Conservation (phyloP, 2,329 filamentous ascomycete genomes). For the Peltaster fructicola region DNA sequence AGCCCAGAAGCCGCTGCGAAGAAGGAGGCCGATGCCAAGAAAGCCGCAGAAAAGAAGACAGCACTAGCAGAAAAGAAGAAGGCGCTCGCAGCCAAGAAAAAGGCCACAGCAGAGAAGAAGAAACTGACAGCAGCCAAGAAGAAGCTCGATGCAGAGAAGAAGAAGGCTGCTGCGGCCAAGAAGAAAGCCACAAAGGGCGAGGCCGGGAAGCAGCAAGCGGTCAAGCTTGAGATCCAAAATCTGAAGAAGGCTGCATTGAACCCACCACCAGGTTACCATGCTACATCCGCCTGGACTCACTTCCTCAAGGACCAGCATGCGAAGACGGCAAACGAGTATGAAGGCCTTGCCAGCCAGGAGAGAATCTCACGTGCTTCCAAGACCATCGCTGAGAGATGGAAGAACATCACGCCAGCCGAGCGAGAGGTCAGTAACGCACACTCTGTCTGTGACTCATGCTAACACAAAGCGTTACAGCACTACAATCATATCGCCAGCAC, state of each 20-base stretch:
- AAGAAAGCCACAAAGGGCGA: constrained; percentile 5
- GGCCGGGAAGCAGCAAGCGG: constrained; percentile 4
- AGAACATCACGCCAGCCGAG: constrained; percentile 24
- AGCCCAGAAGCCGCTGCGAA: constrained; percentile 9
- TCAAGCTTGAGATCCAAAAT: constrained; percentile 13
- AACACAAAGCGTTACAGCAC: constrained; percentile 22
- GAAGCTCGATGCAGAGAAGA: constrained; percentile 5
- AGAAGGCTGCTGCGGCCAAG: constrained; percentile 4
- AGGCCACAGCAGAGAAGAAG: constrained; percentile 9
- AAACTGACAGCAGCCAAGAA: constrained; percentile 10
- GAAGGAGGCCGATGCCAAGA: constrained; percentile 8
- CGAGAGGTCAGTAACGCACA: constrained; percentile 23
- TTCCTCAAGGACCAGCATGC: constrained; percentile 17
- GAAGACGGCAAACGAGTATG: too few relatives aligned
- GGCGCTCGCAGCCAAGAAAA: constrained; percentile 3
- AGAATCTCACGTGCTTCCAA: constrained; percentile 17
- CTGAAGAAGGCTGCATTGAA: constrained; percentile 22
- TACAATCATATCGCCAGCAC: constrained; percentile 34
- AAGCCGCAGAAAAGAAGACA: constrained; percentile 6
- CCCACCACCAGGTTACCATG: constrained; percentile 12
- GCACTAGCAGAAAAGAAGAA: constrained; percentile 4
- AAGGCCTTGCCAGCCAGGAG: constrained; percentile 7
- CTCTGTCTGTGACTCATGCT: background rate
- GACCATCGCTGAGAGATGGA: constrained; percentile 28
- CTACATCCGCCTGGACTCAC: constrained; percentile 12